Evolutionary conservation across 306 rosid genomes (phyloP).

Genomic region (Quercus agrifolia): DNA sequence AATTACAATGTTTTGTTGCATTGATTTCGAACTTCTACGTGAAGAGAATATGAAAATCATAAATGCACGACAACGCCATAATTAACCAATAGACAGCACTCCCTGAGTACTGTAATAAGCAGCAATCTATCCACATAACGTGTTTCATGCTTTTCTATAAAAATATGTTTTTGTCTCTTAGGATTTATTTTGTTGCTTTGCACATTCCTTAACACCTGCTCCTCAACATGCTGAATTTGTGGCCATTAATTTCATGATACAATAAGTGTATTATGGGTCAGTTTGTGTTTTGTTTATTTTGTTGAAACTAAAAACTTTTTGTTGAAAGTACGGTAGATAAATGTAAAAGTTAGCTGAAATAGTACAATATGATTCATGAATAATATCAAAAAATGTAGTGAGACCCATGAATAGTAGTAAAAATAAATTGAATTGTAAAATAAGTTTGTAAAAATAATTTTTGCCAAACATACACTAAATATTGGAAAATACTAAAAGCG

Average conservation of each 20-base stretch:
- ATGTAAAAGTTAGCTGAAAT: rapidly evolving
- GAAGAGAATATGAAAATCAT: neutral
- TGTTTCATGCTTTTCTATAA: neutral
- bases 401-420: rapidly evolving
- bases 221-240: neutral
- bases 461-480: too few relatives aligned
- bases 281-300: rapidly evolving
- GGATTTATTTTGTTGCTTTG: neutral
- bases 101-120: neutral
- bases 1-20: neutral
- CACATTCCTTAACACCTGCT: conserved; percentile 1
- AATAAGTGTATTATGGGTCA: too few relatives aligned
- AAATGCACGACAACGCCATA: neutral
- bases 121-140: neutral
- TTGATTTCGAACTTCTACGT: neutral
- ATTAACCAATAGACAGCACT: neutral
- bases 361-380: rapidly evolving
- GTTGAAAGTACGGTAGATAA: too few relatives aligned
- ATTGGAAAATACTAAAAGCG: too few relatives aligned
- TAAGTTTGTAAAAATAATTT: too few relatives aligned
- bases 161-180: neutral
- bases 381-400: too few relatives aligned
- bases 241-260: neutral
- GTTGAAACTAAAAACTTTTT: too few relatives aligned
- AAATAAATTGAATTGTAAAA: too few relatives aligned